These are phyloP conservation scores for Niebla homalea DNA, from an alignment of 495 filamentous ascomycete species.

Conservation along the genomic window DNA sequence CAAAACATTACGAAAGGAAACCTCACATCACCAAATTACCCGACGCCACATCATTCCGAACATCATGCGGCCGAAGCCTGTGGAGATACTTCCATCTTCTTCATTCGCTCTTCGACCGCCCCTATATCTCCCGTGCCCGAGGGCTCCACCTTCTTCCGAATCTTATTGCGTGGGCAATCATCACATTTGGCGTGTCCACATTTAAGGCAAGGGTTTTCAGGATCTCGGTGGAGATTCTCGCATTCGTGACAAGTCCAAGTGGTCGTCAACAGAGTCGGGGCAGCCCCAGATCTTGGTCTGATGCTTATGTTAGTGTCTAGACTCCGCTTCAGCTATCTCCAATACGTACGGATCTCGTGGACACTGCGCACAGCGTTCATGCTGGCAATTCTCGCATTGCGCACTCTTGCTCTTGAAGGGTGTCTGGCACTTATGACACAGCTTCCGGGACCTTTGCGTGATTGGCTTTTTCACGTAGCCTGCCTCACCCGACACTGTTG, in stretches of 20 bases:
- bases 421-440: constrained; percentile 62
- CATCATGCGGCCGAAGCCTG: constrained; percentile 14
- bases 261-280: constrained; percentile 33
- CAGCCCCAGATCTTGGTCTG: constrained; percentile 58
- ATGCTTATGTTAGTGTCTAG: constrained; percentile 6
- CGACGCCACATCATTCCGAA: no score
- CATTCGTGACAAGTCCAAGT: constrained; percentile 56
- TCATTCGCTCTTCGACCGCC: constrained; percentile 46
- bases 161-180: constrained; percentile 33
- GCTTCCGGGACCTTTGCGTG: constrained; percentile 57
- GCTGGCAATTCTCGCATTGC: constrained; percentile 57
- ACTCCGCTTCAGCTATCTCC: not conserved
- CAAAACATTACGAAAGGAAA: no score
- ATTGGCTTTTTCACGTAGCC: constrained; percentile 16
- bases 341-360: constrained; percentile 65
- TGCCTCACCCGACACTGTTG: constrained; percentile 10
- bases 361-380: constrained; percentile 69
- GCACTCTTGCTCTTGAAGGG: constrained; percentile 45
- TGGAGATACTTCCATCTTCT: constrained; percentile 25
- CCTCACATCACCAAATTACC: no score
- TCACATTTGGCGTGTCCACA: constrained; percentile 42
- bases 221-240: constrained; percentile 36
- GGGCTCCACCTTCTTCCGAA: constrained; percentile 42
- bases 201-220: constrained; percentile 37
- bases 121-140: constrained; percentile 53